Conservation (phyloP, 805 yeast genomes). For the Candida gorgasii region DNA sequence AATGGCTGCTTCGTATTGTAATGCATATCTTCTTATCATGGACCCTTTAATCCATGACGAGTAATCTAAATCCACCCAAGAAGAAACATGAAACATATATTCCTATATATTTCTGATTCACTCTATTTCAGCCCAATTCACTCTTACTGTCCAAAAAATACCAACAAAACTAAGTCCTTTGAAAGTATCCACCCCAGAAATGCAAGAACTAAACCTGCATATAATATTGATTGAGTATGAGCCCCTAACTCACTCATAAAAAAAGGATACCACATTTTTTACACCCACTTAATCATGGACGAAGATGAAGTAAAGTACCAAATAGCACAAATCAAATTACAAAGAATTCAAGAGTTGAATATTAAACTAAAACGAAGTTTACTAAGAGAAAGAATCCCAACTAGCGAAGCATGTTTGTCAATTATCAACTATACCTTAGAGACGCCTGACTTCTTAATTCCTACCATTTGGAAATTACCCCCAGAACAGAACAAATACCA, state of each 20-base stretch:
- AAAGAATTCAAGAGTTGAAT: conserved; percentile 60
- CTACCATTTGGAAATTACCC: conserved; percentile 39
- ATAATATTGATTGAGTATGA: neutral
- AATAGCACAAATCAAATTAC: conserved; percentile 57
- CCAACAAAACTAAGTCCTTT: no score
- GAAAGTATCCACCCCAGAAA: no score
- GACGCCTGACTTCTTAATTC: conserved; percentile 49
- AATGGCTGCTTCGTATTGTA: no score
- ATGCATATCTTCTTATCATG: no score
- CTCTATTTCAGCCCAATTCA: no score
- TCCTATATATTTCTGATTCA: no score
- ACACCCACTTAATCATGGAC: conserved; percentile 7
- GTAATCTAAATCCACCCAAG: no score
- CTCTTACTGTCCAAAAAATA: no score
- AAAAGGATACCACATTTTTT: conserved; percentile 3
- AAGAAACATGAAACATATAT: no score
- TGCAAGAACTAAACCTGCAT: no score
- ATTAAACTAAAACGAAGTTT: conserved; percentile 52
- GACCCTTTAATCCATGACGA: no score
- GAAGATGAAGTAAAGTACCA: conserved; percentile 31
- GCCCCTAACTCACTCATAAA: neutral
- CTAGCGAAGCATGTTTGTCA: conserved; percentile 59
- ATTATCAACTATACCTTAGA: conserved; percentile 45
- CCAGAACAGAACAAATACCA: conserved; percentile 38
- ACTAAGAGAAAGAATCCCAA: conserved; percentile 57